Conservation (phyloP, 2,329 filamentous ascomycete genomes). For the Alternaria sp. region DNA sequence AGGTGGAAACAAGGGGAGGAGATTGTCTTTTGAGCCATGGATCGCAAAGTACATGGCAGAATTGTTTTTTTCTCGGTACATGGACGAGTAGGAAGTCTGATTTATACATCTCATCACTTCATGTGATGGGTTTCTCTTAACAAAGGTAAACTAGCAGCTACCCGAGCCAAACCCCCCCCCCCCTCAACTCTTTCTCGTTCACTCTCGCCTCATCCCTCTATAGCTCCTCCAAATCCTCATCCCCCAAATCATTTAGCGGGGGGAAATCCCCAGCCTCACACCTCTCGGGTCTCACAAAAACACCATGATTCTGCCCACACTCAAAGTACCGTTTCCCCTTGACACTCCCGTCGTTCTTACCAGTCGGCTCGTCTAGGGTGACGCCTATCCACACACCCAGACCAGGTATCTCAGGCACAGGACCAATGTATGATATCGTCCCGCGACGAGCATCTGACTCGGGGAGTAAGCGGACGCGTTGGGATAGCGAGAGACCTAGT, state of each 20-base stretch:
- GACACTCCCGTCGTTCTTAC: constrained; percentile 82
- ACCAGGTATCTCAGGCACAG: constrained; percentile 76
- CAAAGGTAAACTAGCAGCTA: no score
- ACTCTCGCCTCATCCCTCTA: background rate
- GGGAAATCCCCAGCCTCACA: constrained; percentile 80
- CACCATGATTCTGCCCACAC: constrained; percentile 73
- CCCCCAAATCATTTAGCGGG: constrained; percentile 55
- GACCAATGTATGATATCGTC: constrained; percentile 74
- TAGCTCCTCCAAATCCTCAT: constrained; percentile 73
- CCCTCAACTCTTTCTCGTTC: no score
- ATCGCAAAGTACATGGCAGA: no score
- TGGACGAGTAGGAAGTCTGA: no score
- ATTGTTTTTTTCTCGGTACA: no score
- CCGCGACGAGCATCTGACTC: constrained; percentile 75
- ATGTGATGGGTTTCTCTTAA: no score
- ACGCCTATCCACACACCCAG: constrained; percentile 75
- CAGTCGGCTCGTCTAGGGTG: constrained; percentile 77
- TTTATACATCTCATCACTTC: no score
- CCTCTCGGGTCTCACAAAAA: constrained; percentile 80
- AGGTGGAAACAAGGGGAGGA: no score
- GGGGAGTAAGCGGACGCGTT: constrained; percentile 56
- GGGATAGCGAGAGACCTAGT: constrained; percentile 39
- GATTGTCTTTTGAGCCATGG: no score
- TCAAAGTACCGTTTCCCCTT: constrained; percentile 73
- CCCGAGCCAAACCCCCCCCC: no score